Percentiles rank a stretch among this genome's conserved stretches.
Evolutionary conservation across 1,284 basidiomycete genomes (phyloP).

Genomic region (Leccinum angustisporum): DNA sequence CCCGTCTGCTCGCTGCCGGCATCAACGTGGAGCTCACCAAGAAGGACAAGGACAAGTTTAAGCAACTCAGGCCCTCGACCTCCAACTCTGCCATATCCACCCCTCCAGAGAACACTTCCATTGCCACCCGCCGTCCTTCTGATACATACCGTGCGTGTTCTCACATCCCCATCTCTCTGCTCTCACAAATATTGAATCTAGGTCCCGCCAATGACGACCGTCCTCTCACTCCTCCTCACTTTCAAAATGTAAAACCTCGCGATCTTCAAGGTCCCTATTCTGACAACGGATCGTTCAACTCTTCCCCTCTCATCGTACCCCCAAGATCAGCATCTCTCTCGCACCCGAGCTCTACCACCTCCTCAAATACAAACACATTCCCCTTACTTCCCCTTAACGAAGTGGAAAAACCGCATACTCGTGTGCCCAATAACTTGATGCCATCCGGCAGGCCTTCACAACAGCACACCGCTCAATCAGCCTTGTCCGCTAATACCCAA

Average conservation of each 20-base stretch:
- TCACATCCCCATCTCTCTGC: conserved; percentile 15
- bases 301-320: conserved; percentile 45
- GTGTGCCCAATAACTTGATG: background rate
- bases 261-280: conserved; percentile 32
- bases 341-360: conserved; percentile 20
- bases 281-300: conserved; percentile 12
- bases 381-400: conserved; percentile 14
- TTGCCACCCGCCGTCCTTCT: background rate
- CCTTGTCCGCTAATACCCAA: conserved; percentile 8
- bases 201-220: conserved; percentile 24
- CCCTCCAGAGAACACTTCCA: conserved; percentile 23
- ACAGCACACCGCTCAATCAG: conserved; percentile 8
- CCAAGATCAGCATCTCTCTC: conserved; percentile 39
- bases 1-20: conserved; percentile 45
- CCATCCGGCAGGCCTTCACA: conserved; percentile 14
- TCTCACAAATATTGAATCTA: conserved; percentile 14
- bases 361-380: conserved; percentile 31
- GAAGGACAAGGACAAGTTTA: conserved; percentile 36
- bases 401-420: conserved; percentile 9
- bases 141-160: conserved; percentile 24
- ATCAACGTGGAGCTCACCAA: conserved; percentile 26
- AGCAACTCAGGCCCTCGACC: conserved; percentile 22
- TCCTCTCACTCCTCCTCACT: conserved; percentile 38
- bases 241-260: conserved; percentile 38
- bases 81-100: conserved; percentile 30